A percentile compares a stretch with the other conserved stretches of the same genome.
phyloP scores from a whole-genome alignment of 1,139 yeast species.

The Ogataea hybrid region DNA sequence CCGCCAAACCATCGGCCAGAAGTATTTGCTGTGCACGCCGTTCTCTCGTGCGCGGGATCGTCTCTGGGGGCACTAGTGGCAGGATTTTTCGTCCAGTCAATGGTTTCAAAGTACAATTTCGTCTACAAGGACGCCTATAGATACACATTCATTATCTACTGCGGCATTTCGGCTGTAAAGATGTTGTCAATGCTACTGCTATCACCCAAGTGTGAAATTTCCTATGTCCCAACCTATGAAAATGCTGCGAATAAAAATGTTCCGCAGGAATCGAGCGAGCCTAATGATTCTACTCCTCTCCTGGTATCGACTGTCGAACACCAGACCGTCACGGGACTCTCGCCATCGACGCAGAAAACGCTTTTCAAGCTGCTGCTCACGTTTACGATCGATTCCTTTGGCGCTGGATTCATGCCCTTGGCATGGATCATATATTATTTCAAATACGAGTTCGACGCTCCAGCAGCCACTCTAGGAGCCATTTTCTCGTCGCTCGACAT shows the following conservation, averaged over 20 bases:
- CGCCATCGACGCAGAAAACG: constrained; percentile 35
- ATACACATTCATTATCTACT: constrained; percentile 55
- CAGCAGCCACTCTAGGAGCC: constrained; percentile 46
- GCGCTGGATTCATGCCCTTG: constrained; percentile 82
- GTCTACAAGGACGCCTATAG: constrained; percentile 49
- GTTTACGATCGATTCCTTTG: constrained; percentile 75
- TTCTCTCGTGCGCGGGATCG: constrained; percentile 67
- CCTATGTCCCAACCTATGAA: constrained; percentile 25
- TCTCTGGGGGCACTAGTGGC: constrained; percentile 60
- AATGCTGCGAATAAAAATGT: not conserved
- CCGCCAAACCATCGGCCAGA: constrained; percentile 66
- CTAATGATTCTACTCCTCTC: constrained; percentile 21
- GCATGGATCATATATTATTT: constrained; percentile 89
- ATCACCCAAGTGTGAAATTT: constrained; percentile 52
- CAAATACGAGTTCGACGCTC: constrained; percentile 39
- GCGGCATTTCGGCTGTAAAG: constrained; percentile 55
- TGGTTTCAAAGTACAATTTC: constrained; percentile 36
- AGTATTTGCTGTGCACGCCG: constrained; percentile 67
- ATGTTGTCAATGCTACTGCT: constrained; percentile 52
- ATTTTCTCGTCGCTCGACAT: constrained; percentile 63
- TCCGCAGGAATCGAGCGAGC: constrained; percentile 6
- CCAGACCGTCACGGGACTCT: constrained; percentile 32
- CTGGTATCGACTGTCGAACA: constrained; percentile 26
- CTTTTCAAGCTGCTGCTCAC: constrained; percentile 46
- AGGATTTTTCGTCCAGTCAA: constrained; percentile 55